Percentiles rank a stretch among this genome's conserved stretches.
Conservation (phyloP, 2,329 filamentous ascomycete genomes). For the Aspergillus sp. region DNA sequence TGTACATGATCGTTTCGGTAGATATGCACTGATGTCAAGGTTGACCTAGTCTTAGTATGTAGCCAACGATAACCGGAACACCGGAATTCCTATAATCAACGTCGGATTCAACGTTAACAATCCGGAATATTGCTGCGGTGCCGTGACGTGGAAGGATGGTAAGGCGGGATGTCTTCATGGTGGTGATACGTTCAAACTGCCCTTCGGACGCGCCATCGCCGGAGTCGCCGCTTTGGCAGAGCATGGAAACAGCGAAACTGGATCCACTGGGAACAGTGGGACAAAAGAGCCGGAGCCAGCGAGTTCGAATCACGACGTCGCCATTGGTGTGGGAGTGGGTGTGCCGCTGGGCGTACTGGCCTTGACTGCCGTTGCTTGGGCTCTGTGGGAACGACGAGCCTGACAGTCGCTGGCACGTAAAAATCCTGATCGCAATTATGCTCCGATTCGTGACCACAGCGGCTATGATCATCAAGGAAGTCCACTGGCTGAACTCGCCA, state of each 20-base stretch:
- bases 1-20: too few relatives aligned
- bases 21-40: not conserved
- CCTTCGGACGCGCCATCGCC: constrained; percentile 11
- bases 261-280: not conserved
- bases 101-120: constrained; percentile 11
- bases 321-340: constrained; percentile 9
- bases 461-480: too few relatives aligned
- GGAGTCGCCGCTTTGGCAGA: constrained; percentile 13
- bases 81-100: constrained; percentile 1
- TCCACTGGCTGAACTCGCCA: too few relatives aligned
- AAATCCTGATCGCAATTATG: too few relatives aligned
- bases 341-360: constrained; percentile 12
- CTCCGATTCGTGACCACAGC: too few relatives aligned
- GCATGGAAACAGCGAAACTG: not conserved
- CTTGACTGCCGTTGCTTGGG: not conserved
- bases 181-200: constrained; percentile 9
- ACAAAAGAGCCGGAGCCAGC: not conserved
- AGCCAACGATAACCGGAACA: not conserved
- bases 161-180: not conserved
- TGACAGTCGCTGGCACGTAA: too few relatives aligned
- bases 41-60: constrained; percentile 2
- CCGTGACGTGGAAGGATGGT: constrained; percentile 4
- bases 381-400: not conserved
- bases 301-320: not conserved
- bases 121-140: constrained; percentile 18